Base-by-base conservation (phyloP, 768 basidiomycete species). In the Boletus bicolor region DNA sequence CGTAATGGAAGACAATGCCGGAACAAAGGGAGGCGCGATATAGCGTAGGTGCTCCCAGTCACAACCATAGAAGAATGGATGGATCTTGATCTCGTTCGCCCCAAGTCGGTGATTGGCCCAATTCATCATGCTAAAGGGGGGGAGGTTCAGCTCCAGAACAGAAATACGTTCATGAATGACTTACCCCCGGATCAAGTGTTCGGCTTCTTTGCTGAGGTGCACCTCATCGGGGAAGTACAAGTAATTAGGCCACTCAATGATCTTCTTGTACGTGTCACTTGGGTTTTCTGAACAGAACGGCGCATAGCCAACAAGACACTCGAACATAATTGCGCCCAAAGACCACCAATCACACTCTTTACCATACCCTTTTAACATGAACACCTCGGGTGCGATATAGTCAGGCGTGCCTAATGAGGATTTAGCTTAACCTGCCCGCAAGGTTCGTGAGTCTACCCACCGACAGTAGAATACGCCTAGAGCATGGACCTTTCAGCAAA, bases 271-370 rank as follows among this genome's bases (percentile, higher is more conserved):
- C 17, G 95, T 98, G 69, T 99, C 96, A 62, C 89, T 91, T 15
- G 96, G 95, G 66, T 93, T 93, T 68, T 98, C 94, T 5, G 93
- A 86, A 74, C 96, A 99, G 82, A 98, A 98, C 6, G 95, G 96
- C 15, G 96, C 94, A 70, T 95, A 98, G 57, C 96, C 96, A 60
- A 98, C 93, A 36, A 99, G 79, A 73, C 96, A 98, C 73, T 99
- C 96, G 69, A 95, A 99, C 86, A 95, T 97, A 72, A 99, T 98
- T 6, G 96, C 95, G 12, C 96, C 96, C 53, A 99, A 76, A 37
- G 96, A 98, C 96, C 96, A 99, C 96, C 96, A 99, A 73, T 99
- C 96, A 68, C 96, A 98, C 73, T 98, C 96, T 73, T 96, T 95
- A 45, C 94, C 93, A 64, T 99, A 99, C 5, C 96, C 96, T 68